Base-by-base conservation (phyloP, 345 rosid species). In the Balakata baccata region DNA sequence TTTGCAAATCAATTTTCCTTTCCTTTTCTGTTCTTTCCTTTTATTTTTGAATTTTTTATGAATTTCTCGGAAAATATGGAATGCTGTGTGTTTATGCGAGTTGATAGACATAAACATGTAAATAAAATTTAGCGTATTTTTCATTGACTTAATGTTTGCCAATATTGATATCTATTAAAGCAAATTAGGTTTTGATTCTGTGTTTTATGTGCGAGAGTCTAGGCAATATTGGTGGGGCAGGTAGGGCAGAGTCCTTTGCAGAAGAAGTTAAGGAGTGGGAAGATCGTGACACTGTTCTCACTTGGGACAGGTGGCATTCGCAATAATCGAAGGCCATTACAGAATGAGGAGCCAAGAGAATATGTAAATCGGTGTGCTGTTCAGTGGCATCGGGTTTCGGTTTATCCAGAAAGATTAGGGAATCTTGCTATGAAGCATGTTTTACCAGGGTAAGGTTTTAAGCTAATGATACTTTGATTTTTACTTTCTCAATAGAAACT, bases 221-320 rank as follows among this genome's bases (percentile, higher is more conserved):
- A 92, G 99, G 98, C 99, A 23, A 92, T 95, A 64, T 66, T 95
- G 79, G 90, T 95, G 77, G 99, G 99, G 69, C 90, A 83, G 84
- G 98, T 89, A 29, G 97, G 98, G 75, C 94, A 85, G 82, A 73
- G 60, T 23, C 99, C 98, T 6, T 3, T 91, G 43, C 94, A 86
- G 89, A 95, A 92, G 87, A 88, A 58, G 85, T 74, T 95, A 70
- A 91, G 63, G 84, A 86, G 75, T 76, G 98, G 99, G 7, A 78
- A 74, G 64, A 62, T 71, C 23, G 64, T 89, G 22, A 91, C 97
- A 12, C 77, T 91, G 56, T 84, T 95, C 75, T 83, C 96, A 11
- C 63, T 95, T 41, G 96, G 89, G 50, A 95, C 99, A 0, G 99
- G 98, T 54, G 99, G 99, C 66, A 83, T 95, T 25, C 90, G 86